Conservation (phyloP, 768 basidiomycete species). For the Butyriboletus loyo region DNA sequence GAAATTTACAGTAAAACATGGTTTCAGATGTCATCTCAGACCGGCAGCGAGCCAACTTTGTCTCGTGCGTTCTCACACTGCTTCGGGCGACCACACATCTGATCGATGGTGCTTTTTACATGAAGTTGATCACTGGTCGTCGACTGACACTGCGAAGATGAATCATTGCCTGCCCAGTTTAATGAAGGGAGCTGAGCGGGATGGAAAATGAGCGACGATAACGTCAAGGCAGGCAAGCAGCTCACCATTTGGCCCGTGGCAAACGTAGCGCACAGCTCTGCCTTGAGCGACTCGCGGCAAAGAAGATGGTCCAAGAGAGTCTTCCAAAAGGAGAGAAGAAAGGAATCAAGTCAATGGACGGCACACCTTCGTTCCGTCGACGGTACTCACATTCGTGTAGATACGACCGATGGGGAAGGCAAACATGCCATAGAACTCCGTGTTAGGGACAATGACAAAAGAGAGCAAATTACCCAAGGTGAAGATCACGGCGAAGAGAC, state of each 20-base stretch:
- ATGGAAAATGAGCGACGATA: background rate
- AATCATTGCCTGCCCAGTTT: background rate
- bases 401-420: background rate
- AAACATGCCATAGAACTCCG: background rate
- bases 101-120: too few relatives aligned
- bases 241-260: background rate
- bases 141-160: too few relatives aligned
- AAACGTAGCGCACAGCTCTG: background rate
- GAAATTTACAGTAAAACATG: too few relatives aligned
- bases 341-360: too few relatives aligned
- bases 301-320: slow-evolving; percentile 7
- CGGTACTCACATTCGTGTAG: background rate
- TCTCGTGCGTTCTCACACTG: too few relatives aligned
- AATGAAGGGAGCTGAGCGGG: background rate
- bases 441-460: background rate
- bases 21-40: too few relatives aligned
- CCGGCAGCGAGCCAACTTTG: too few relatives aligned
- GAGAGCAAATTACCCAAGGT: background rate
- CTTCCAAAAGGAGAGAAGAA: background rate
- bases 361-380: background rate
- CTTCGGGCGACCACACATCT: too few relatives aligned
- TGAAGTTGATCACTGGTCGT: too few relatives aligned
- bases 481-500: background rate
- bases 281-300: background rate
- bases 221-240: too few relatives aligned